These are phyloP conservation scores for Aspergillus caelatus DNA, from an alignment of 2,329 filamentous ascomycete species.

Conservation along the genomic window DNA sequence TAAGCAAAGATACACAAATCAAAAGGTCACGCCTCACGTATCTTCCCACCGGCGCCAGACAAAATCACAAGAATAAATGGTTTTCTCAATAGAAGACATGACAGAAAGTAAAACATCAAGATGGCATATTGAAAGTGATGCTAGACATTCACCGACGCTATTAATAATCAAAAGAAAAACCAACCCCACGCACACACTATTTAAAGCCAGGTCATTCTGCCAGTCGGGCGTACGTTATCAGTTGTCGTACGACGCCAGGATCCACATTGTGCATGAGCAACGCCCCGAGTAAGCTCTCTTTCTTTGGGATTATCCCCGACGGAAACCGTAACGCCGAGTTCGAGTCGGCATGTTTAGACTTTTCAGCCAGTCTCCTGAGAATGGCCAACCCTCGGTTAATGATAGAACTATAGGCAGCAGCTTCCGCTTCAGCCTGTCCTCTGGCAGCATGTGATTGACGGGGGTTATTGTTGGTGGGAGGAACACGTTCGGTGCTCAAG, in stretches of 20 bases:
- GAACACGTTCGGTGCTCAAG: conserved; percentile 66
- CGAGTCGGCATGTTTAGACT: conserved; percentile 60
- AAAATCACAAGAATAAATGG: conserved; percentile 16
- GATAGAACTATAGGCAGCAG: conserved; percentile 54
- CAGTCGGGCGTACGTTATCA: conserved; percentile 65
- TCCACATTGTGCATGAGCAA: conserved; percentile 69
- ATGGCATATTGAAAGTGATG: conserved; percentile 17
- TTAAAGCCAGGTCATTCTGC: conserved; percentile 42
- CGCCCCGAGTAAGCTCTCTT: conserved; percentile 68
- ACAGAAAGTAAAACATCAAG: conserved; percentile 22
- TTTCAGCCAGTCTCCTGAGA: conserved; percentile 69
- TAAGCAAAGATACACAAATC: conserved; percentile 18
- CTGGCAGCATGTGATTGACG: conserved; percentile 38
- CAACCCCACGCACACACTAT: conserved; percentile 13
- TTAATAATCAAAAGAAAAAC: conserved; percentile 22
- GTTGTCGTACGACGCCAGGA: conserved; percentile 64
- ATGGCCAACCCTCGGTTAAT: conserved; percentile 69
- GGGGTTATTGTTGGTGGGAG: conserved; percentile 31
- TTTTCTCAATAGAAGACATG: conserved; percentile 29
- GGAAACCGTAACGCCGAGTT: conserved; percentile 55
- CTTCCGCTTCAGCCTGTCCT: conserved; percentile 44
- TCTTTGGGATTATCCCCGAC: conserved; percentile 64
- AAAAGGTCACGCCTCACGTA: conserved; percentile 26
- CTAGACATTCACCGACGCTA: conserved; percentile 20
- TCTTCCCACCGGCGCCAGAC: conserved; percentile 30